Evolutionary conservation across 768 basidiomycete species (phyloP).

Genomic region (Dentipellis sp.): DNA sequence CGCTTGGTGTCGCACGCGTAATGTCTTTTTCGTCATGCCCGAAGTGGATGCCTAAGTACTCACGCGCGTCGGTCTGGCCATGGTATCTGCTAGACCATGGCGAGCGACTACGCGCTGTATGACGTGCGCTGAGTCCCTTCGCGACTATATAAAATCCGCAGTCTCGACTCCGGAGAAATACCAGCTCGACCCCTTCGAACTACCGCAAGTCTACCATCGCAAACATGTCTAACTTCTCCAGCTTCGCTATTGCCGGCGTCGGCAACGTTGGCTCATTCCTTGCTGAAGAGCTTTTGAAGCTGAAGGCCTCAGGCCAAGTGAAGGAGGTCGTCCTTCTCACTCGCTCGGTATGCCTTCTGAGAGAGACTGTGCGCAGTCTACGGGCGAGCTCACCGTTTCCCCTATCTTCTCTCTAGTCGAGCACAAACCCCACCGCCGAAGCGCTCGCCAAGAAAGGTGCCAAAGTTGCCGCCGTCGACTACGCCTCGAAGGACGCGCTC

Average conservation of each 20-base stretch:
- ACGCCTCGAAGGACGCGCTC: constrained; percentile 6
- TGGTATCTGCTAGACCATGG: too few relatives aligned
- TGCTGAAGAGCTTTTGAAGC: constrained; percentile 12
- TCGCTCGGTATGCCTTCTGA: constrained; percentile 6
- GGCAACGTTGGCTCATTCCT: constrained; percentile 14
- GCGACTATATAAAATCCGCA: too few relatives aligned
- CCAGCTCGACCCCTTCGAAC: neutral
- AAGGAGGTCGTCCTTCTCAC: constrained; percentile 9
- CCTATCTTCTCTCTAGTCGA: neutral
- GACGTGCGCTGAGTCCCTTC: too few relatives aligned
- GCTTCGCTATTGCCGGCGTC: constrained; percentile 10
- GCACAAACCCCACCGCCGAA: neutral
- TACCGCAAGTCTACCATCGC: neutral
- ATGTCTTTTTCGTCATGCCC: too few relatives aligned
- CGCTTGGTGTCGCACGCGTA: too few relatives aligned
- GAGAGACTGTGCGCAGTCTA: neutral
- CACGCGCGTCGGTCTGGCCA: too few relatives aligned
- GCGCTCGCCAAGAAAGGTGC: constrained; percentile 8
- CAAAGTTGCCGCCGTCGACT: constrained; percentile 4
- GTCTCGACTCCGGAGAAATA: too few relatives aligned
- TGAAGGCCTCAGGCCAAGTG: constrained; percentile 7
- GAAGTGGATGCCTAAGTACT: too few relatives aligned
- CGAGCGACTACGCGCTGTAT: too few relatives aligned
- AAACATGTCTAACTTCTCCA: constrained; percentile 9
- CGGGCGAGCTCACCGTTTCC: neutral